These are phyloP conservation scores for Speleostelium caveatum DNA, from an alignment of 78 protist species.

Conservation along the genomic window DNA sequence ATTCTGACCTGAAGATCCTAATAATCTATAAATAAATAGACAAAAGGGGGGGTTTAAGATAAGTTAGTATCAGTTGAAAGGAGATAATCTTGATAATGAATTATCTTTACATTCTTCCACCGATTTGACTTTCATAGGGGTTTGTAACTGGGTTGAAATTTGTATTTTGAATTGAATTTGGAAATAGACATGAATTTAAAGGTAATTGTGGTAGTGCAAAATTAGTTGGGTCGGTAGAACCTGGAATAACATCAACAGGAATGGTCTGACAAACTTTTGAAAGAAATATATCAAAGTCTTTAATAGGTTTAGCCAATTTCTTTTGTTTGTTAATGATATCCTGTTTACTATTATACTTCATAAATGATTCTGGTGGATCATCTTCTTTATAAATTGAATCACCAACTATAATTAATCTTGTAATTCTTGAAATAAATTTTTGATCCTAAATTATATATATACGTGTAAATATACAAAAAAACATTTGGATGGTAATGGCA, in stretches of 20 bases:
- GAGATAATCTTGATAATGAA: too few species aligned
- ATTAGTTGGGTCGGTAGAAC: conserved; percentile 72
- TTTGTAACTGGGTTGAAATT: conserved; percentile 39
- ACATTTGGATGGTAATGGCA: too few species aligned
- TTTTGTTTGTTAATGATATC: conserved; percentile 32
- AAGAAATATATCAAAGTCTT: conserved; percentile 31
- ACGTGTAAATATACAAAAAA: neutral
- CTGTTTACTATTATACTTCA: conserved; percentile 28
- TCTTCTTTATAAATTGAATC: conserved; percentile 49
- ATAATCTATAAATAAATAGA: too few species aligned
- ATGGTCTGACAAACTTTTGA: conserved; percentile 27
- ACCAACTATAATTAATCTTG: conserved; percentile 59
- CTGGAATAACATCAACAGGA: conserved; percentile 74
- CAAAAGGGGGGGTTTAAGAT: too few species aligned
- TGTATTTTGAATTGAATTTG: conserved; percentile 50
- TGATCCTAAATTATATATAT: too few species aligned
- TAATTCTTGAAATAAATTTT: conserved; percentile 8
- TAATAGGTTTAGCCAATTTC: conserved; percentile 56
- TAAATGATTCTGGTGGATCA: conserved; percentile 45
- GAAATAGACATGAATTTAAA: conserved; percentile 62
- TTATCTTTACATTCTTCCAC: conserved; percentile 70
- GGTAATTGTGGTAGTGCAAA: conserved; percentile 69
- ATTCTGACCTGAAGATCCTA: conserved; percentile 81
- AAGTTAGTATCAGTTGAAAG: too few species aligned
- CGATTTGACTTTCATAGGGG: conserved; percentile 65